Evolutionary conservation across 177 flowering plant genomes (phyloP).

Genomic region (Vitis hybrid): DNA sequence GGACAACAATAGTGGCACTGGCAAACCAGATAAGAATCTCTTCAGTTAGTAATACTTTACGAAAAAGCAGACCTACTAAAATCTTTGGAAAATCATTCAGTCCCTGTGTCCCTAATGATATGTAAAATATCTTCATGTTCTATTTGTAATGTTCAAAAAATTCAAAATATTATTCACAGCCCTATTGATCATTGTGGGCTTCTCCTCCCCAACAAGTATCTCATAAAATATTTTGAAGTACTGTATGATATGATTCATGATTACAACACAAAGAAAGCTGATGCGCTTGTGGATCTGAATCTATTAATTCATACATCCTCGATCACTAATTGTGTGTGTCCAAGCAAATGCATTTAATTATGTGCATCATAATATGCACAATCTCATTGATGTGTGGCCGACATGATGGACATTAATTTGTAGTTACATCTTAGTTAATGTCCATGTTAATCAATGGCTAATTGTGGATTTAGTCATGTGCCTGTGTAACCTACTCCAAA

Average conservation of each 20-base stretch:
- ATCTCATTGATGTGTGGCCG: conserved; percentile 1
- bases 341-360: not conserved
- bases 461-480: not conserved
- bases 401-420: conserved; percentile 2
- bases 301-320: not conserved
- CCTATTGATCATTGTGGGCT: conserved; percentile 3
- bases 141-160: not conserved
- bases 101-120: not conserved
- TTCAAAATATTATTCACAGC: conserved; percentile 24
- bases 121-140: no score
- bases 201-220: conserved; percentile 4
- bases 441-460: not conserved
- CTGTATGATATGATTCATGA: not conserved
- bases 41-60: no score
- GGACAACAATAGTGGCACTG: no score
- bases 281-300: not conserved
- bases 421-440: not conserved
- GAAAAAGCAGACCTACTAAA: no score
- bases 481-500: conserved; percentile 22
- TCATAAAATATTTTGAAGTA: not conserved
- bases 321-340: not conserved
- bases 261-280: not conserved
- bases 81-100: no score
- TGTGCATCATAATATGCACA: not conserved
- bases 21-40: no score